phyloP scores from a whole-genome alignment of 306 rosid genomes.

The Rosa chinensis region DNA sequence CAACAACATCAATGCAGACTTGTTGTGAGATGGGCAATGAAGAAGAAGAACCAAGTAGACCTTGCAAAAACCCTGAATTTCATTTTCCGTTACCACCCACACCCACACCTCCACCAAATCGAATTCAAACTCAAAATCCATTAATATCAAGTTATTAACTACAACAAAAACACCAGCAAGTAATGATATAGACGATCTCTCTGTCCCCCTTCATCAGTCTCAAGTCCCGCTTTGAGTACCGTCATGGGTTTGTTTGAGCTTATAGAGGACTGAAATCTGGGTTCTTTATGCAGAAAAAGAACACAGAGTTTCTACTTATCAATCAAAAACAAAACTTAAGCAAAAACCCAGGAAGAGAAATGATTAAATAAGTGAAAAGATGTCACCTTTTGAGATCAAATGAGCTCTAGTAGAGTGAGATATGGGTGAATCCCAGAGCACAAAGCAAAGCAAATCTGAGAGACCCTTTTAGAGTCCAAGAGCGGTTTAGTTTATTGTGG shows the following conservation, averaged over 20 bases:
- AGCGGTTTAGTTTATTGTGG: slow-evolving; percentile 2
- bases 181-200: too few relatives aligned
- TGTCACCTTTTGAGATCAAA: slow-evolving; percentile 31
- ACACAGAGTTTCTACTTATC: slow-evolving; percentile 1
- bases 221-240: too few relatives aligned
- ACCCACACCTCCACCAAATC: too few relatives aligned
- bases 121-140: too few relatives aligned
- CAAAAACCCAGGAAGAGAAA: slow-evolving; percentile 21
- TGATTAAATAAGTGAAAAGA: slow-evolving; percentile 18
- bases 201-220: too few relatives aligned
- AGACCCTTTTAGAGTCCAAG: neutral
- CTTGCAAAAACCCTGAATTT: too few relatives aligned
- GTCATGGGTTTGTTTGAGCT: neutral
- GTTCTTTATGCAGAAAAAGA: slow-evolving; percentile 7
- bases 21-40: too few relatives aligned
- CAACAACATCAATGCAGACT: too few relatives aligned
- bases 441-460: slow-evolving; percentile 22
- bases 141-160: too few relatives aligned
- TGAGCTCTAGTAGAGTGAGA: slow-evolving; percentile 27
- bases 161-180: too few relatives aligned
- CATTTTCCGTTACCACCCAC: too few relatives aligned
- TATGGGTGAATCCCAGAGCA: neutral
- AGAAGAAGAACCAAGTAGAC: too few relatives aligned
- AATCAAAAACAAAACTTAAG: slow-evolving; percentile 1
- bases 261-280: slow-evolving; percentile 15